Conservation (phyloP, 768 basidiomycete species). For the Tulasnella calospora region DNA sequence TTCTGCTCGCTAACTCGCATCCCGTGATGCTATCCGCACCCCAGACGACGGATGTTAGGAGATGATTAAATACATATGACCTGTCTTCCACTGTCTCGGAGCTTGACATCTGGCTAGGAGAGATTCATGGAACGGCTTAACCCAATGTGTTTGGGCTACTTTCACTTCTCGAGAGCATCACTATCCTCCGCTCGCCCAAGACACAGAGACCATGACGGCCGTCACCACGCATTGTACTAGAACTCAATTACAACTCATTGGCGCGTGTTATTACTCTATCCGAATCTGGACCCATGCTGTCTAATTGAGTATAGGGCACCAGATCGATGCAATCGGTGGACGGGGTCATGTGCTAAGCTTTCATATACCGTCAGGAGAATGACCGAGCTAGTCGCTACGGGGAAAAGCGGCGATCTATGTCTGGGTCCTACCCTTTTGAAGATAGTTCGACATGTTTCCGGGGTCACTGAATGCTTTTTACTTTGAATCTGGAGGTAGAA, state of each 20-base stretch:
- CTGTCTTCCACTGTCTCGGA: not conserved
- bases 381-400: not conserved
- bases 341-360: not conserved
- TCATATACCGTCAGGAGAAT: not conserved
- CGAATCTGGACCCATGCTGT: not conserved
- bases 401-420: not conserved
- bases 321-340: not conserved
- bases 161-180: not conserved
- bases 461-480: not conserved
- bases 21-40: slow-evolving; percentile 16
- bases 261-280: not conserved
- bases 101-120: not conserved
- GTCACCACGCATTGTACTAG: not conserved
- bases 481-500: not conserved
- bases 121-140: not conserved
- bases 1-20: not conserved
- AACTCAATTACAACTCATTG: not conserved
- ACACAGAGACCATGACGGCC: not conserved
- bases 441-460: not conserved
- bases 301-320: not conserved
- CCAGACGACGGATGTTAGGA: slow-evolving; percentile 63
- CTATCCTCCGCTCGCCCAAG: not conserved
- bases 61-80: slow-evolving; percentile 36
- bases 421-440: not conserved
- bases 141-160: not conserved